Base-by-base conservation (phyloP, 1,284 basidiomycete species). In the Tilletiopsis washingtonensis region DNA sequence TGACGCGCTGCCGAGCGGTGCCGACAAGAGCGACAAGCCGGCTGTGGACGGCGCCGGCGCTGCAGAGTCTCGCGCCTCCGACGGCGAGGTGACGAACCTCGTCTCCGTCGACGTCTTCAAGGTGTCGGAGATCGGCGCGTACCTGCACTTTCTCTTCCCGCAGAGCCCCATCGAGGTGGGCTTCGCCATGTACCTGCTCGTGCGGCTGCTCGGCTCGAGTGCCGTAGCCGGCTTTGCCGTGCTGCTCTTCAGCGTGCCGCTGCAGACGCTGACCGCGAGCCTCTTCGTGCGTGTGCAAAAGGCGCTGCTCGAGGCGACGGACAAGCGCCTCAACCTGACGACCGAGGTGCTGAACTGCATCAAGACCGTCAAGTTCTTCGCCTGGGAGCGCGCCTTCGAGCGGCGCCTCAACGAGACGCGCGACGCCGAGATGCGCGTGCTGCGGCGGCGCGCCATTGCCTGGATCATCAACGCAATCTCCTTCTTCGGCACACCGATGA, bases 401-500 rank as follows among this genome's bases (percentile, higher is more conserved):
- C 73, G 74, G 6, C 74, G 76, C 36, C 78, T 81, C 76, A 61
- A 71, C 23, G 66, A 67, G 19, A 75, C 76, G 6, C 65, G 79
- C 24, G 62, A 64, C 36, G 70, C 69, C 47, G 79, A 80, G 66
- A 71, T 81, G 6, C 45, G 47, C 2, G 74, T 77, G 0, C 68
- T 80, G 9, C 71, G 73, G 20, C 61, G 73, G 17, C 67, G 77
- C 25, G 77, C 77, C 49, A 52, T 75, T 4, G 74, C 76, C 11
- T 71, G 72, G 51, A 65, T 75, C 5, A 56, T 76, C 27, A 70
- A 70, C 24, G 73, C 75, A 15, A 56, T 77, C 12, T 58, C 77
- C 41, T 74, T 75, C 17, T 76, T 69, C 45, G 80, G 86, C 32
- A 84, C 85, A 0, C 74, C 84, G 3, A 56, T 82, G 32, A 56